Percentiles rank a stretch among this genome's conserved stretches.
phyloP scores from a whole-genome alignment of 1,284 basidiomycete species.

The Trametes sp. region DNA sequence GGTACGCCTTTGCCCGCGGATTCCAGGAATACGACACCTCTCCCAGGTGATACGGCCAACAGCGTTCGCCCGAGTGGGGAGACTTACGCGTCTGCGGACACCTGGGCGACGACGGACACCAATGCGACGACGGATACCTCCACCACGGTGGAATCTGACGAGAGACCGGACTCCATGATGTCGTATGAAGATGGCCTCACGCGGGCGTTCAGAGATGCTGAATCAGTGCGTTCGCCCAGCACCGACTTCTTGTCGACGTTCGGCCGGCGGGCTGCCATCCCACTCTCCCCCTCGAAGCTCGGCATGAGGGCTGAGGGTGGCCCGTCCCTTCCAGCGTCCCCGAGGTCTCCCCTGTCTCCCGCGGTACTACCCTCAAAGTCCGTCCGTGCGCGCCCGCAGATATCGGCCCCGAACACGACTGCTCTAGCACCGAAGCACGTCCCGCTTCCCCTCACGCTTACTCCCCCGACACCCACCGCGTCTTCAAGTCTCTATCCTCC shows the following conservation, averaged over 20 bases:
- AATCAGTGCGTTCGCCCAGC: constrained; percentile 42
- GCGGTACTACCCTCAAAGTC: constrained; percentile 31
- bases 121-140: constrained; percentile 12
- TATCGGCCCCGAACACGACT: constrained; percentile 41
- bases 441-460: constrained; percentile 38
- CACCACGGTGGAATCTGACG: constrained; percentile 28
- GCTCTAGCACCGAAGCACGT: constrained; percentile 36
- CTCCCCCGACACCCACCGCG: constrained; percentile 34
- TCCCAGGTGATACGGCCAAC: constrained; percentile 21
- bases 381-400: constrained; percentile 36
- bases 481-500: constrained; percentile 22
- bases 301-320: constrained; percentile 15
- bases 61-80: constrained; percentile 26
- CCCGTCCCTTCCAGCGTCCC: constrained; percentile 22
- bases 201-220: constrained; percentile 40
- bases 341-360: constrained; percentile 25
- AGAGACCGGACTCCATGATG: constrained; percentile 10
- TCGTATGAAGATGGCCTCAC: constrained; percentile 33
- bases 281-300: constrained; percentile 24
- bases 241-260: constrained; percentile 41
- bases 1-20: constrained; percentile 26
- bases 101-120: constrained; percentile 20
- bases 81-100: constrained; percentile 23
- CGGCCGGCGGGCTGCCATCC: constrained; percentile 23
- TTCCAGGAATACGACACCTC: constrained; percentile 35